Conservation (phyloP, 345 rosid genomes). For the Populus simonii region DNA sequence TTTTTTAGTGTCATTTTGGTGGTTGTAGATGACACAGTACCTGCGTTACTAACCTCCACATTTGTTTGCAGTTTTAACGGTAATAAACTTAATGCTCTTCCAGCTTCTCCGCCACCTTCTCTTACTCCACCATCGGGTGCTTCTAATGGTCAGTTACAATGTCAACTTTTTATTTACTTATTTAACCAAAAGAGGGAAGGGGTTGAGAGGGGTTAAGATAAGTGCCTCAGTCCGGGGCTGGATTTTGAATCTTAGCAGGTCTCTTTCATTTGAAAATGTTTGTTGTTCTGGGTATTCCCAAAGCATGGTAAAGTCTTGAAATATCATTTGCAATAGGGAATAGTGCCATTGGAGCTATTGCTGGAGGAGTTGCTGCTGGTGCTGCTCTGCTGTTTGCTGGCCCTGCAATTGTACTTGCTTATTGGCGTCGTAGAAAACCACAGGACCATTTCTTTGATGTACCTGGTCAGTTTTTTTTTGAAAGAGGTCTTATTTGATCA, state of each 20-base stretch:
- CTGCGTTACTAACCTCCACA: constrained; percentile 24
- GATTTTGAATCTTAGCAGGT: not conserved
- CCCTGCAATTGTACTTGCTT: constrained; percentile 82
- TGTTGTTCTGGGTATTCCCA: not conserved
- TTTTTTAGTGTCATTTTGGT: not conserved
- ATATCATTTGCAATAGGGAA: constrained; percentile 42
- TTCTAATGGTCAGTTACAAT: constrained; percentile 46
- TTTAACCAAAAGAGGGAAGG: not conserved
- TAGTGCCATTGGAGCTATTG: constrained; percentile 75
- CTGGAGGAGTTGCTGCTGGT: constrained; percentile 98
- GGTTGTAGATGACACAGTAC: constrained; percentile 5
- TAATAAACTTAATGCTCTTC: constrained; percentile 28
- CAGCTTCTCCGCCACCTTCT: constrained; percentile 59
- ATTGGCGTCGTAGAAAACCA: constrained; percentile 68
- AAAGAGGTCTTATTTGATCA: constrained; percentile 6
- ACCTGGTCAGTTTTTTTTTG: constrained; percentile 56
- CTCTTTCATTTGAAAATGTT: not conserved
- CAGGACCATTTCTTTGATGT: constrained; percentile 92
- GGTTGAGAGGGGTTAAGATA: not conserved
- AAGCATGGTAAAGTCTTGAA: not conserved
- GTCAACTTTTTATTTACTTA: constrained; percentile 2
- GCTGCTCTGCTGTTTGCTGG: constrained; percentile 91
- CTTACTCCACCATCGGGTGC: constrained; percentile 29
- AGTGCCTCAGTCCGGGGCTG: not conserved
- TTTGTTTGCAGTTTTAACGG: constrained; percentile 54